phyloP scores from a whole-genome alignment of 129 eudicot genomes.

The Tanacetum coccineum region DNA sequence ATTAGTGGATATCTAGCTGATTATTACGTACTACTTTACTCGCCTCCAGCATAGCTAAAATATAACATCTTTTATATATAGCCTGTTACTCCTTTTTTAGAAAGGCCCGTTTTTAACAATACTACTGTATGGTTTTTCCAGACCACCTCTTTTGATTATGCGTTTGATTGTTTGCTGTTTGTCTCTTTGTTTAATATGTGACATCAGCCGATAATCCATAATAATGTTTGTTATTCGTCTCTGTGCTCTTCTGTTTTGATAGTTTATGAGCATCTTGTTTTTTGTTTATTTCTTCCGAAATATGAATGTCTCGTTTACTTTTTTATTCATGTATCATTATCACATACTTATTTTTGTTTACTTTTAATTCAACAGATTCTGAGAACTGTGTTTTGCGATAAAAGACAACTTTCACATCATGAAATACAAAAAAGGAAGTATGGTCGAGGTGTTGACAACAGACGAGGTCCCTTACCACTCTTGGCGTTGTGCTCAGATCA shows the following conservation, averaged over 20 bases:
- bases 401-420: constrained; percentile 26
- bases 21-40: too few species aligned
- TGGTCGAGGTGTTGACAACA: constrained; percentile 56
- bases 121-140: too few species aligned
- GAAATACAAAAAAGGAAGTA: constrained; percentile 59
- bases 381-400: constrained; percentile 13
- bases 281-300: neutral
- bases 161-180: neutral
- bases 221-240: neutral
- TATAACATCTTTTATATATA: too few species aligned
- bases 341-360: neutral
- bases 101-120: too few species aligned
- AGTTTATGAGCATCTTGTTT: neutral
- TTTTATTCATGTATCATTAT: neutral
- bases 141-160: too few species aligned
- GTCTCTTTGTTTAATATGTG: too few species aligned
- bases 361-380: constrained; percentile 20
- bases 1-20: too few species aligned
- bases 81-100: too few species aligned
- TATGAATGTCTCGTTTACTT: neutral
- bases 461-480: constrained; percentile 49
- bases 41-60: too few species aligned
- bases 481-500: constrained; percentile 65
- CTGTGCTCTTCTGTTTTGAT: neutral
- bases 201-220: too few species aligned